Base-by-base conservation (phyloP, 2,329 filamentous ascomycete genomes). In the Aspergillus phoenicis region DNA sequence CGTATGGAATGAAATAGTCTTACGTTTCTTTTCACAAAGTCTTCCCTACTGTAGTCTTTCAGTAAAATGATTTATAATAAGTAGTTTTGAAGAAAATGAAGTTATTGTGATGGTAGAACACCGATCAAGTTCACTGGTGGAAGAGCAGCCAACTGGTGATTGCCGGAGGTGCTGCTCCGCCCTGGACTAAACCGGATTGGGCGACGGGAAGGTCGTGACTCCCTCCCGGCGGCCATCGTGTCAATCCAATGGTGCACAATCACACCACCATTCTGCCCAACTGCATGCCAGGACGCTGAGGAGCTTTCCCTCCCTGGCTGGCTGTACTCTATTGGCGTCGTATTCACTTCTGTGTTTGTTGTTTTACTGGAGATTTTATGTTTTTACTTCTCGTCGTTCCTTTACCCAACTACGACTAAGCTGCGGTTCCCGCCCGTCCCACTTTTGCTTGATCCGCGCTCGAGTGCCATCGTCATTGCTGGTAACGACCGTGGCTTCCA, bases 381-480 rank as follows among this genome's bases (percentile, higher is more conserved):
- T 56, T 49, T 26, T 57, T 57, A 43, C 47, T 57, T 48, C 36
- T 13, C 57, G 67, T 65, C 65, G 52, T 64, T 67, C 67, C 60
- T 67, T 68, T 66, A 47, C 41, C 51, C 41, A 58, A 39, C 38
- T 39, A 48, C 57, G 45, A 59, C 60, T 57, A 51, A 63, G 57
- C 58, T 59, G 55, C 52, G 60, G 62, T 63, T 63, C 57, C 62
- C 64, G 62, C 62, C 62, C 65, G 62, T 67, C 63, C 66, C 59
- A 68, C 66, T 55, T 58, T 51, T 52, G 57, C 53, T 57, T 59
- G 61, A 56, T 58, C 26, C 52, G 52, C 58, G 47, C 61, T 48
- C 55, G 47, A 55, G 39, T 63, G 30, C 52, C 48, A 45, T 52
- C 57, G 52, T 58, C 58, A 63, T 58, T 53, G 47, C 28, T 45